Base-by-base conservation (phyloP, 192 early-diverging fungal genomes). In the Phycomyces nitens region DNA sequence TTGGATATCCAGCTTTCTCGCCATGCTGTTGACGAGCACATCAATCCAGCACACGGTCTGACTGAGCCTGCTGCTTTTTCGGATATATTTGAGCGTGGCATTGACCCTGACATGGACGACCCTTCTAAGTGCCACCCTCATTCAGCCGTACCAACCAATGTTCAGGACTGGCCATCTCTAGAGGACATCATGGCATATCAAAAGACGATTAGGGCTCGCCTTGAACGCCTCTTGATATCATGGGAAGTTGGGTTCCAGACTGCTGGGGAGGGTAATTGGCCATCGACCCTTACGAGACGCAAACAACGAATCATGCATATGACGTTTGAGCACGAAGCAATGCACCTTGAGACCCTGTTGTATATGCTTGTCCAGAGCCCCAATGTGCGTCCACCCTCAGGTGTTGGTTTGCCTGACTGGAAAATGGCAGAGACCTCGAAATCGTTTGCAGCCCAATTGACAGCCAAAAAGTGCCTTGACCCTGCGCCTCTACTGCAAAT, bases 51-150 rank as follows among this genome's bases (percentile, higher is more conserved):
- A 11, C 20, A 21, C 22, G 21, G 18, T 1, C 67, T 82, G 6
- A 83, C 88, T 0, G 81, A 85, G 62, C 90, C 92, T 7, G 55
- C 53, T 16, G 50, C 71, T 10, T 96, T 82, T 77, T 78, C 85
- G 9, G 72, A 81, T 26, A 92, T 92, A 70, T 97, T 97, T 86
- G 92, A 97, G 79, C 90, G 95, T 14, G 95, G 95, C 6, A 95
- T 97, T 60, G 93, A 97, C 64, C 94, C 95, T 1, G 89, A 91
- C 60, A 76, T 94, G 58, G 88, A 93, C 15, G 82, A 89, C 59
- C 84, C 85, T 2, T 71, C 82, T 0, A 76, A 81, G 9, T 91
- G 89, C 76, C 85, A 97, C 70, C 69, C 80, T 4, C 95, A 97
- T 68, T 94, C 92, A 0, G 74, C 77, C 22, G 73, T 86, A 0